Conservation (phyloP, 73 alveolate genomes). For the Tetrahymena elliotti region DNA sequence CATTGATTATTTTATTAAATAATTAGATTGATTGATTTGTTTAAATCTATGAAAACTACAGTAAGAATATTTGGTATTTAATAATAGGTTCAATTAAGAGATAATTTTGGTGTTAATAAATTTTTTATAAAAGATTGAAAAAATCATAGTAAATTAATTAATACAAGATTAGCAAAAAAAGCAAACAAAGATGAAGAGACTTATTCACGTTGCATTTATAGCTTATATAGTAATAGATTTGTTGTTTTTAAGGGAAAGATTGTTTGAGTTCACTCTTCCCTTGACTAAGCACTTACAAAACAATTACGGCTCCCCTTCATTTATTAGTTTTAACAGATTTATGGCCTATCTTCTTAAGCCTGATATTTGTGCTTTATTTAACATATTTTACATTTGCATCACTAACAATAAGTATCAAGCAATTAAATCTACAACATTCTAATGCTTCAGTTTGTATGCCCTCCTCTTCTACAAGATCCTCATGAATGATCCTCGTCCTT, state of each 20-base stretch:
- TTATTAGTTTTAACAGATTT: not conserved
- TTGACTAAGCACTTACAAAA: not conserved
- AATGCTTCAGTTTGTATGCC: not conserved
- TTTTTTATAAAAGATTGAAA: not conserved
- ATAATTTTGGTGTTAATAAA: not conserved
- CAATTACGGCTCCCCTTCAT: not conserved
- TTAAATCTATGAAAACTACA: no score
- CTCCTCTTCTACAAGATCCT: not conserved
- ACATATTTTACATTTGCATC: not conserved
- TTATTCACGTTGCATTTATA: not conserved
- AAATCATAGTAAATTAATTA: not conserved
- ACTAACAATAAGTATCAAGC: not conserved
- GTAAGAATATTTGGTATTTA: not conserved
- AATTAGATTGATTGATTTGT: no score
- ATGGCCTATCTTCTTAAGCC: not conserved
- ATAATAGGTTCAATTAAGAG: not conserved
- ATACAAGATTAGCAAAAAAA: not conserved
- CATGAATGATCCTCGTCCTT: not conserved
- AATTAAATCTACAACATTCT: not conserved
- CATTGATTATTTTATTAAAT: no score
- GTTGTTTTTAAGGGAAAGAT: not conserved
- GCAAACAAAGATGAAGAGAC: not conserved
- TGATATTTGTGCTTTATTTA: not conserved
- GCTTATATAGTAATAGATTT: not conserved
- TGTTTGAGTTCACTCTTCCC: not conserved